Base-by-base conservation (phyloP, 148 eudicot species). In the Vaccinium myrtillus region DNA sequence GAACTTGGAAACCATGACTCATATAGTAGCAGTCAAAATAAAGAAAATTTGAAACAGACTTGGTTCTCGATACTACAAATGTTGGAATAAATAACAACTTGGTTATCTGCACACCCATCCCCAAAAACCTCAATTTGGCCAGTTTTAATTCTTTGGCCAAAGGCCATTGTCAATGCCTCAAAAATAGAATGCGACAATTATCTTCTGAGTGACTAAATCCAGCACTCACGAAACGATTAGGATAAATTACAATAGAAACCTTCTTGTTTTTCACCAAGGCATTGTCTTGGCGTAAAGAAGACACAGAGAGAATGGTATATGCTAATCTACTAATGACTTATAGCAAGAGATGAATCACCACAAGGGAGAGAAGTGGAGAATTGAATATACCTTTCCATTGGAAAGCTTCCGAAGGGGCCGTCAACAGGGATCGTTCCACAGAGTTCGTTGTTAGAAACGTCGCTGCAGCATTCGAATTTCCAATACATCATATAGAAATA, bases 371-470 rank as follows among this genome's bases (percentile, higher is more conserved):
- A 39, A 50, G 6, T 49, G 13, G n/a, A 8, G 4, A 77, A 25
- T 15, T 16, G 54, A 46, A 79, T 27, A 8, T 89, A 89, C 93
- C 93, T 89, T 84, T 88, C 89, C 87, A 89, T 85, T 3, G 90
- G 83, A 75, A 91, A 89, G 78, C 63, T 84, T 21, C 76, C 75
- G n/a, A 91, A 91, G 74, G 91, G 91, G 65, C 93, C 93, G 79
- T 91, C 93, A 30, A 89, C 90, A 0, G 93, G 93, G 53, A 91
- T 89, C 49, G 93, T 91, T 85, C 93, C 93, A 82, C 93, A 91
- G 25, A 91, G 89, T 56, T 91, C 86, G 43, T 89, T 91, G 50
- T 88, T 85, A 3, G 93, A 91, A 27, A 91, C 89, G 78, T 91
- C 93, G 75, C 93, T 91, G 90, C 87, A 81, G 83, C 23, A 48